Evolutionary conservation across 805 yeast species (phyloP), one percentile per base, ranked within the genome.

Genomic region (Schizosaccharomyces cryophilus): DNA sequence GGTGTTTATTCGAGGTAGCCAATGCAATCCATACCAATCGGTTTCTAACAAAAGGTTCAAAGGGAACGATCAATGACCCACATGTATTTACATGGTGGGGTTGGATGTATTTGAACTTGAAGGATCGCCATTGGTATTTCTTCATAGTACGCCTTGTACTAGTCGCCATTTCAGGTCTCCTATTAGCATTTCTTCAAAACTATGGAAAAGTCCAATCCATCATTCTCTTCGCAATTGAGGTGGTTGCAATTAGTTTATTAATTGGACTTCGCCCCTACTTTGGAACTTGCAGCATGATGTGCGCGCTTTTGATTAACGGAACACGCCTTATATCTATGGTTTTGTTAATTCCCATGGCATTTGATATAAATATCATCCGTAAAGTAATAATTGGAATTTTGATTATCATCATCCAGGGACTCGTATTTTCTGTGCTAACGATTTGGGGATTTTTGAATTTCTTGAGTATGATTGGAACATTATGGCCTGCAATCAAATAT

Each of bases 81-180:
- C 70, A 71, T 3, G 69, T 70, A 70, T 62, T 68, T 38, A 62
- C 65, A 2, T 64, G 64, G 58, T 70, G 69, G 60, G 72, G 73
- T 4, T 67, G 70, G 17, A 67, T 70, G 58, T 70, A 70, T 62
- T 70, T 69, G 61, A 70, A 68, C 62, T 70, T 67, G 62, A 64
- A 66, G 60, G 65, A 67, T 42, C 60, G 63, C 51, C 68, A 63
- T 62, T 70, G 73, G 72, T 70, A 72, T 72, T 66, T 67, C 54
- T 70, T 70, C 59, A 63, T 70, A 5, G 62, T 66, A 7, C 54
- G 64, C 9, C 42, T 68, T 24, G 51, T 59, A 13, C 68, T 67
- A 1, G 62, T 68, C 7, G 65, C 70, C 61, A 67, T 65, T 21
- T 63, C 71, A 42, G 68, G 68, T 59, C 71, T 72, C 21, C 68